Conservation (phyloP, 2,329 filamentous ascomycete genomes). For the Fusarium setosum region DNA sequence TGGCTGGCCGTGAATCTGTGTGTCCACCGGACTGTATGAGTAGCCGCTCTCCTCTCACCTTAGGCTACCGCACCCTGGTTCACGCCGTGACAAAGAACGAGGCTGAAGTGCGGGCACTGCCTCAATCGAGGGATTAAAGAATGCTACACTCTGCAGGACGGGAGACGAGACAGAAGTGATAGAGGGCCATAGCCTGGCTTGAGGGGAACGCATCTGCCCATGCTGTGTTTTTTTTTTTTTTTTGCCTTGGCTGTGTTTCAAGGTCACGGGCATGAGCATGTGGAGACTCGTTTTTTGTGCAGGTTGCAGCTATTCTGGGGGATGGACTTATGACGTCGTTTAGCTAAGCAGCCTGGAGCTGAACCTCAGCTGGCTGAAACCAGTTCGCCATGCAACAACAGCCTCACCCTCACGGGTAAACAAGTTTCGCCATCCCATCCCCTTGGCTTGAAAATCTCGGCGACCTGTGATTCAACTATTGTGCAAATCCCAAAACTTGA, state of each 20-base stretch:
- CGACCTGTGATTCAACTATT: background rate
- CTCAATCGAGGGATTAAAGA: background rate
- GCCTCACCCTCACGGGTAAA: background rate
- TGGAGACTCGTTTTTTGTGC: background rate
- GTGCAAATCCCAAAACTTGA: background rate
- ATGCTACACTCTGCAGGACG: background rate
- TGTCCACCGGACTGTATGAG: background rate
- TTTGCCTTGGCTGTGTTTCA: background rate
- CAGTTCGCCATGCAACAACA: background rate
- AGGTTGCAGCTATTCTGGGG: slow-evolving; percentile 3
- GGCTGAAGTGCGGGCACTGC: slow-evolving; percentile 4
- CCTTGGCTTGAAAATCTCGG: background rate
- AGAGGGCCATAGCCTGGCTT: too few relatives aligned
- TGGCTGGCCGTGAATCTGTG: background rate
- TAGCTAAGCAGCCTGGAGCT: too few relatives aligned
- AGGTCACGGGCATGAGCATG: slow-evolving; percentile 24
- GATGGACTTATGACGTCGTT: slow-evolving; percentile 14
- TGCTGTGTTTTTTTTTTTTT: background rate
- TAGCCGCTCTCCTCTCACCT: too few relatives aligned
- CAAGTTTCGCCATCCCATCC: background rate
- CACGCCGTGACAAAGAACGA: background rate
- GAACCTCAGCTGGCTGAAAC: background rate
- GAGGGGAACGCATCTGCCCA: too few relatives aligned
- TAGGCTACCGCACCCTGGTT: background rate
- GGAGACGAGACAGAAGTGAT: too few relatives aligned